A percentile compares a stretch with the other conserved stretches of the same genome.
phyloP scores from a whole-genome alignment of 371 early-diverging fungal species.

The Sporodiniella umbellata region DNA sequence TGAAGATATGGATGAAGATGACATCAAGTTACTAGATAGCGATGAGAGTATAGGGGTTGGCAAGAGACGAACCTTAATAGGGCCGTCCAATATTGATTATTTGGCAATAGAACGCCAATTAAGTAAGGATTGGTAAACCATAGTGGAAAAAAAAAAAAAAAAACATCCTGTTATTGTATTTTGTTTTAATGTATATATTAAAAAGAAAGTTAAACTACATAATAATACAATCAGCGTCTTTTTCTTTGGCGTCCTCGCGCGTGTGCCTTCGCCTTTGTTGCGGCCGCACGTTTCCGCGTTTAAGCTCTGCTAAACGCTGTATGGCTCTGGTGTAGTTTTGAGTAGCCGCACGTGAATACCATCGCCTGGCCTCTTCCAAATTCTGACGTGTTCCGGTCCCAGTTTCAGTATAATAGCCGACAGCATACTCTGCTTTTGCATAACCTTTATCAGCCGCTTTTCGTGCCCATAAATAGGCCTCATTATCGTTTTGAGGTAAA shows the following conservation, averaged over 20 bases:
- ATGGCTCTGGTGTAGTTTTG: constrained; percentile 73
- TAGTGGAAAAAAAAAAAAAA: background rate
- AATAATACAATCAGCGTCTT: constrained; percentile 42
- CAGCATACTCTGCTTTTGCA: constrained; percentile 87
- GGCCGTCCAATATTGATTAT: constrained; percentile 18
- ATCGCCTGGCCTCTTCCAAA: constrained; percentile 69
- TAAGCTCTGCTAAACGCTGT: constrained; percentile 71
- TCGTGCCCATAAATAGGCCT: constrained; percentile 87
- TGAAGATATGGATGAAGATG: constrained; percentile 32
- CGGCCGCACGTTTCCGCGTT: constrained; percentile 52
- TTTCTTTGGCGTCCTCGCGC: constrained; percentile 25
- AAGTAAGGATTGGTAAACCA: constrained; percentile 20
- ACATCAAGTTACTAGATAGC: constrained; percentile 21
- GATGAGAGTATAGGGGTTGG: constrained; percentile 17
- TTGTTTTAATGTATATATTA: background rate
- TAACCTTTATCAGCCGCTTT: constrained; percentile 81
- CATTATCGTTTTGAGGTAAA: constrained; percentile 74
- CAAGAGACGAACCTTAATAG: constrained; percentile 17
- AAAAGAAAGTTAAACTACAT: constrained; percentile 25
- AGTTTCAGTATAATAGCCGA: constrained; percentile 82
- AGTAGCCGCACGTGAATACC: constrained; percentile 78
- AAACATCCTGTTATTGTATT: background rate
- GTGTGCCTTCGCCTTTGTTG: constrained; percentile 33
- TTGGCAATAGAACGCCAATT: constrained; percentile 21
- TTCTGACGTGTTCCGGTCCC: constrained; percentile 72